These are phyloP conservation scores for Diaporthe citriasiana DNA, from an alignment of 2,329 filamentous ascomycete species.

Conservation along the genomic window DNA sequence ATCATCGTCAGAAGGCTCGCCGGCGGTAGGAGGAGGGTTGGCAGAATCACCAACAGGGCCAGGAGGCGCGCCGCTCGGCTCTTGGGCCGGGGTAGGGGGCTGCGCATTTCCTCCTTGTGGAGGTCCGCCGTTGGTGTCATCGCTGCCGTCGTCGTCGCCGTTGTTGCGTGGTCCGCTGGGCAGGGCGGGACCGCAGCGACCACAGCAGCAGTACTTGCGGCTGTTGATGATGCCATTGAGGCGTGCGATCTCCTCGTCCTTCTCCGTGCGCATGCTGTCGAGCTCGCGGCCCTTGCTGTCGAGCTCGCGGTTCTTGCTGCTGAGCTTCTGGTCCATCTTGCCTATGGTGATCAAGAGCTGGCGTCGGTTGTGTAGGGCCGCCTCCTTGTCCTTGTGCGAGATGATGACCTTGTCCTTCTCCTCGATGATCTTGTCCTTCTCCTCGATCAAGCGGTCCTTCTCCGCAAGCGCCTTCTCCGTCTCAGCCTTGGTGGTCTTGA, in stretches of 20 bases:
- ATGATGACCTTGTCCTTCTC: not conserved
- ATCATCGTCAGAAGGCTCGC: not conserved
- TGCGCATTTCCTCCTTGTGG: slow-evolving; percentile 27
- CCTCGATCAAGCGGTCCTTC: not conserved
- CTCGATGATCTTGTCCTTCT: not conserved
- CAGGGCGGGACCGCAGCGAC: not conserved
- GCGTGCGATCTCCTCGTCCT: slow-evolving; percentile 3
- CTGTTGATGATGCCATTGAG: not conserved
- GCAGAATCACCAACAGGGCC: not conserved
- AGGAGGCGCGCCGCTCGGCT: slow-evolving; percentile 28
- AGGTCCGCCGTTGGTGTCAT: not conserved
- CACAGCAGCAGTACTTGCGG: not conserved
- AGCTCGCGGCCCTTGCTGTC: too few relatives aligned
- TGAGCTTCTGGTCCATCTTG: not conserved
- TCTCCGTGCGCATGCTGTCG: not conserved
- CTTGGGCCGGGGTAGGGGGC: not conserved
- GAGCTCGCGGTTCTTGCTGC: too few relatives aligned
- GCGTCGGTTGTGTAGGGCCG: too few relatives aligned
- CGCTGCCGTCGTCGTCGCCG: not conserved
- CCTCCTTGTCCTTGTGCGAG: not conserved
- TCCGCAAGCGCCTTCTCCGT: not conserved
- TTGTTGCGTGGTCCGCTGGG: not conserved
- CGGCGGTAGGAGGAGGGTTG: not conserved
- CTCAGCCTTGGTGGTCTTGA: not conserved
- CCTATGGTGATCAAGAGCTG: not conserved